Conservation (phyloP, 2,329 filamentous ascomycete genomes). For the Diaporthe sp. region DNA sequence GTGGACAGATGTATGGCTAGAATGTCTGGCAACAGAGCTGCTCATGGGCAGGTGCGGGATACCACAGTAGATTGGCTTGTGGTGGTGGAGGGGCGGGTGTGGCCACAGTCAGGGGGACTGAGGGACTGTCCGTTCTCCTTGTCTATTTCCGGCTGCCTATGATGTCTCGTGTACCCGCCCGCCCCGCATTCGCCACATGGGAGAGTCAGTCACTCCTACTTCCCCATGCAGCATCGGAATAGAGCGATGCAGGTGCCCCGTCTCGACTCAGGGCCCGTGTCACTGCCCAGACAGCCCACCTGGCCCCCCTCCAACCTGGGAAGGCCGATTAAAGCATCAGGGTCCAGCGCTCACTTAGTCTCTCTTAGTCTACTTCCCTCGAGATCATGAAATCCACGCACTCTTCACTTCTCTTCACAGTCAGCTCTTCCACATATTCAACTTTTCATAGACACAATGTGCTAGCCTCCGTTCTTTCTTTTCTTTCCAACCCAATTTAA, state of each 20-base stretch:
- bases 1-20: constrained; percentile 1
- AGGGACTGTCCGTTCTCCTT: background rate
- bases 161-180: constrained; percentile 29
- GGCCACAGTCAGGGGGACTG: background rate
- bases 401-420: background rate
- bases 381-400: background rate
- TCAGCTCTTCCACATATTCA: constrained; percentile 9
- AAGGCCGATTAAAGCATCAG: constrained; percentile 1
- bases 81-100: background rate
- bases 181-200: constrained; percentile 28
- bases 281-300: constrained; percentile 16
- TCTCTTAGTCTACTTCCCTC: background rate
- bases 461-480: constrained; percentile 17
- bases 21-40: background rate
- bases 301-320: background rate
- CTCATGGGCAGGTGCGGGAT: background rate
- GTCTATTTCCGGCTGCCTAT: background rate
- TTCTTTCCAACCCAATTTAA: background rate
- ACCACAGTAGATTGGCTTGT: no score
- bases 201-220: constrained; percentile 28
- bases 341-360: background rate
- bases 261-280: constrained; percentile 8
- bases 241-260: background rate
- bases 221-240: constrained; percentile 9
- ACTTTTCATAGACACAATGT: constrained; percentile 28